Evolutionary conservation across 2,329 filamentous ascomycete genomes (phyloP).

Genomic region (Ophiostoma quercus): DNA sequence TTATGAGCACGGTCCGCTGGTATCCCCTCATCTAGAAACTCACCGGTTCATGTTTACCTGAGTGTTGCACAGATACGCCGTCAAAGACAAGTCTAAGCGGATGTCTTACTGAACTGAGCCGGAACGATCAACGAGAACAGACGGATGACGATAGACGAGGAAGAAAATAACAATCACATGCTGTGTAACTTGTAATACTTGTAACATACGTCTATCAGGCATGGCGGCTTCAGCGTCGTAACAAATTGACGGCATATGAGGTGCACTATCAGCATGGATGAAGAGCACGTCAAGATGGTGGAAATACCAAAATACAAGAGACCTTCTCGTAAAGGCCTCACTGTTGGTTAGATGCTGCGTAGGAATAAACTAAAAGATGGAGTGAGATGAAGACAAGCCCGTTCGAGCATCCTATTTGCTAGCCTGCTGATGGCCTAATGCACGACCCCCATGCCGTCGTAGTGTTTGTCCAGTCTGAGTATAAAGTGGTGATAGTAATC

Average conservation of each 20-base stretch:
- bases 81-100: not conserved
- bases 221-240: too few relatives aligned
- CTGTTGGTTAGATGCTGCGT: not conserved
- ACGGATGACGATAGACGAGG: not conserved
- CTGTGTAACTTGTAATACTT: not conserved
- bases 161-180: not conserved
- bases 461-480: not conserved
- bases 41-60: not conserved
- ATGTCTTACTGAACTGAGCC: not conserved
- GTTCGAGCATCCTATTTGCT: constrained; percentile 5
- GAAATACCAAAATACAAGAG: too few relatives aligned
- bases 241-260: not conserved
- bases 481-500: not conserved
- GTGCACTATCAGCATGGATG: not conserved
- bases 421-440: not conserved
- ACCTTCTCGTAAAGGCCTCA: not conserved
- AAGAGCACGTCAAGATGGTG: not conserved
- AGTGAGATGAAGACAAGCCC: not conserved
- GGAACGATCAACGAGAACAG: not conserved
- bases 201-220: too few relatives aligned
- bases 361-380: not conserved
- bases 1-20: not conserved
- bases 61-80: not conserved
- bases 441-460: constrained; percentile 1
- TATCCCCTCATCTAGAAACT: not conserved